Base-by-base conservation (phyloP, 208 protist genomes). In the Leishmania turanica region DNA sequence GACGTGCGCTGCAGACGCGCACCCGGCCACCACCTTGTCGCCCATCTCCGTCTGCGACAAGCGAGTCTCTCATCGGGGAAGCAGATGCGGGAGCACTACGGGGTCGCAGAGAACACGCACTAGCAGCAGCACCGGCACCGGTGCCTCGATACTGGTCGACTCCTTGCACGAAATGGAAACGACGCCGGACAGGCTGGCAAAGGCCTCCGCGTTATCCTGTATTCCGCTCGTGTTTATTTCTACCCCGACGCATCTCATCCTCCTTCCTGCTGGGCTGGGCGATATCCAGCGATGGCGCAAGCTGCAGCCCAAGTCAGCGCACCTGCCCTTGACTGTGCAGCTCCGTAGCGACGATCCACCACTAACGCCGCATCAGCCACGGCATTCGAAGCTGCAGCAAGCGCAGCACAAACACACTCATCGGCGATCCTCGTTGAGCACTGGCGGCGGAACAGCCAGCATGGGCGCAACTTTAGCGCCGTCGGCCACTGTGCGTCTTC, bases 271-370 rank as follows among this genome's bases (percentile, higher is more conserved):
- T 3, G 82, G 78, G 0, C 21, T 75, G 37, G 75, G 62, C 51
- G 78, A 82, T 65, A 70, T 85, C 11, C 82, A 82, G 71, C 82
- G 64, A 56, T 85, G 82, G 82, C 77, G 82, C 49, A 78, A 73
- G 60, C 77, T 82, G 73, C 82, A 82, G 70, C 77, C 77, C 60
- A 81, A 81, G 77, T 81, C 60, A 7, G 77, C 82, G 62, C 82
- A 85, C 24, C 73, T 85, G n/a, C 82, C 82, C 24, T 64, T 85
- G 47, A 82, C 82, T 19, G 72, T 85, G 77, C 82, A 85, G 47
- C 73, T 85, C 51, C 72, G 69, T 17, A 68, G 53, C 37, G 82
- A 85, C 49, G 42, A 66, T 17, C 17, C 76, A 11, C 2, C 72
- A 3, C 47, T 49, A 45, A 31, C 31, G 37, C 60, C 13, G 7